Percentiles rank a stretch among this genome's conserved stretches.
Evolutionary conservation across 2,329 filamentous ascomycete species (phyloP).

Genomic region (Seiridium cupressi): DNA sequence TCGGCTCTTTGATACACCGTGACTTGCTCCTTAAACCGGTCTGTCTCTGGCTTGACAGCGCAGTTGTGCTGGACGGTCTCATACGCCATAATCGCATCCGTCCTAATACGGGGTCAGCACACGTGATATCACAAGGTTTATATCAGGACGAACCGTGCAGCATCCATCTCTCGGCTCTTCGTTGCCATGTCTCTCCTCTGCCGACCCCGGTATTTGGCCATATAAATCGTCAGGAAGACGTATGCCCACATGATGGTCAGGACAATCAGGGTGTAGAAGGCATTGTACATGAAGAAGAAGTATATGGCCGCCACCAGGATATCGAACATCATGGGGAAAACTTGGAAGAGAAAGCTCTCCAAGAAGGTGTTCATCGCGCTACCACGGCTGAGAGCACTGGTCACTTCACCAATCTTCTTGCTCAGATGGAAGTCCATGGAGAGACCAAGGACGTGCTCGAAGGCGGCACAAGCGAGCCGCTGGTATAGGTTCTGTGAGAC

Average conservation of each 20-base stretch:
- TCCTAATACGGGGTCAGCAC: constrained; percentile 19
- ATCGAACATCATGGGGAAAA: constrained; percentile 50
- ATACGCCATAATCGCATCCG: constrained; percentile 46
- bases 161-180: constrained; percentile 46
- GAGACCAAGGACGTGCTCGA: constrained; percentile 44
- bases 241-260: constrained; percentile 48
- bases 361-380: constrained; percentile 47
- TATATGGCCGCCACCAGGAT: constrained; percentile 46
- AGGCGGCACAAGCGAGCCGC: constrained; percentile 40
- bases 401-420: constrained; percentile 50
- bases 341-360: constrained; percentile 46
- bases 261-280: constrained; percentile 47
- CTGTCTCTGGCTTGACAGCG: constrained; percentile 57
- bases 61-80: constrained; percentile 65
- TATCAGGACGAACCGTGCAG: constrained; percentile 33
- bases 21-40: constrained; percentile 55
- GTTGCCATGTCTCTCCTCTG: constrained; percentile 42
- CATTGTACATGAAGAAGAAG: constrained; percentile 44
- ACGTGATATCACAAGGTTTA: not conserved
- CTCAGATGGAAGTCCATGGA: constrained; percentile 50
- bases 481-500: constrained; percentile 43
- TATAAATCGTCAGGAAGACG: constrained; percentile 49
- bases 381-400: constrained; percentile 46
- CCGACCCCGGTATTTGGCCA: constrained; percentile 43
- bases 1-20: constrained; percentile 56